A percentile compares a stretch with the other conserved stretches of the same genome.
These are phyloP conservation scores for Hymenoscyphus repandus DNA, from an alignment of 2,329 filamentous ascomycete genomes.

Conservation along the genomic window DNA sequence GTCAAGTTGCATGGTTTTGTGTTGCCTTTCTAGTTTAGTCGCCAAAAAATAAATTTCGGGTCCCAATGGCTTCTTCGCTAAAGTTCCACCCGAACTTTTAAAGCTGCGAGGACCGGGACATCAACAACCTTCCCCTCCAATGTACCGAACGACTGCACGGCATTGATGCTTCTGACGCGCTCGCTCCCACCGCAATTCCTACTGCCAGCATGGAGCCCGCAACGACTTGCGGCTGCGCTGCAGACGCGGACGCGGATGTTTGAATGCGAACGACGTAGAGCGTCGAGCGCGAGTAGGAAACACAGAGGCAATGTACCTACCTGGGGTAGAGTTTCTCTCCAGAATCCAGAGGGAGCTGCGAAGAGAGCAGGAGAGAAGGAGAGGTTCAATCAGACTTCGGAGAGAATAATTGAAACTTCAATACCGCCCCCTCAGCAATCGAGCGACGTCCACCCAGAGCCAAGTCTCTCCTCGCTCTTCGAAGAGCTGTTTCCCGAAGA, in stretches of 20 bases:
- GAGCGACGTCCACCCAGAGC: background rate
- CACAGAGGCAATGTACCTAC: background rate
- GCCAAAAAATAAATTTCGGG: background rate
- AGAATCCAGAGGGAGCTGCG: too few species aligned
- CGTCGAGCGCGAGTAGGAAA: background rate
- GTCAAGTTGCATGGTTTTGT: conserved; percentile 12
- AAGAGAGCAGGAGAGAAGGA: too few species aligned
- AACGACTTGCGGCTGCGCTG: conserved; percentile 25
- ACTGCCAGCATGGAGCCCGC: conserved; percentile 35
- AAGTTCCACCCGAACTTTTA: background rate
- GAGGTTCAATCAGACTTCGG: too few species aligned
- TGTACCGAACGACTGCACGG: conserved; percentile 2
- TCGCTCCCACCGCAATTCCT: conserved; percentile 38
- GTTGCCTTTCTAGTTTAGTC: background rate
- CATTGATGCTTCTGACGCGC: conserved; percentile 41
- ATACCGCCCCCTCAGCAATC: background rate
- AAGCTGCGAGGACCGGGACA: background rate
- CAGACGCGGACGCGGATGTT: conserved; percentile 17
- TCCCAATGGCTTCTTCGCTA: background rate
- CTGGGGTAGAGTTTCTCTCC: too few species aligned
- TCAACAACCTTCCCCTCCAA: background rate
- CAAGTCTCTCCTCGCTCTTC: conserved; percentile 31
- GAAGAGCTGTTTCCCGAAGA: conserved; percentile 52
- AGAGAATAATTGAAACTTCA: too few species aligned
- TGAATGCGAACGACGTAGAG: background rate